These are phyloP conservation scores for Rubia balearica DNA, from an alignment of 305 asterid species.

Conservation along the genomic window DNA sequence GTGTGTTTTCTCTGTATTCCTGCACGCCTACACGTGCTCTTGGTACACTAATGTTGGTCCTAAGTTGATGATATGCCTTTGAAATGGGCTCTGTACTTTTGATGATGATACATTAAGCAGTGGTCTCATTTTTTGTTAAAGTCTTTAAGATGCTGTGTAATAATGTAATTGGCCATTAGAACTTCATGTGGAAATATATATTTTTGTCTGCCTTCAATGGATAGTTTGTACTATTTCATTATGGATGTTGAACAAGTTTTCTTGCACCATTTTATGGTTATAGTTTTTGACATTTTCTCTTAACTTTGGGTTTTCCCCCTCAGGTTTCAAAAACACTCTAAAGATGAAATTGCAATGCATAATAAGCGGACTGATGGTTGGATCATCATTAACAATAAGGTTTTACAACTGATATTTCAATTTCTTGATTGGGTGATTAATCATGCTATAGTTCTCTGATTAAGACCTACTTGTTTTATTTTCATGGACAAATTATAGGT, in stretches of 20 bases:
- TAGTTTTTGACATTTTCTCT: background rate
- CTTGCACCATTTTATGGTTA: background rate
- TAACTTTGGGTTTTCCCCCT: background rate
- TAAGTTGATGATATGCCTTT: background rate
- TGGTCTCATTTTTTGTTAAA: background rate
- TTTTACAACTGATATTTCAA: constrained; percentile 15
- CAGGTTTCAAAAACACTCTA: constrained; percentile 39
- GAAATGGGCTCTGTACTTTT: background rate
- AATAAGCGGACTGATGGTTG: constrained; percentile 85
- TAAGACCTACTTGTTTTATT: background rate
- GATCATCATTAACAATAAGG: constrained; percentile 93
- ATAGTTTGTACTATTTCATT: background rate
- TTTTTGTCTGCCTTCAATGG: background rate
- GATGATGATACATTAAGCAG: background rate
- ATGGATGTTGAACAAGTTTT: background rate
- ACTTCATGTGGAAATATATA: background rate
- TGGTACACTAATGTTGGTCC: background rate
- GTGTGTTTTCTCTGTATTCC: too few relatives aligned
- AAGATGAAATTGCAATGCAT: constrained; percentile 63
- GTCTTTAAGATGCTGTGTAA: background rate
- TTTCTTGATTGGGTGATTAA: background rate
- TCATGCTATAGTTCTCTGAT: background rate
- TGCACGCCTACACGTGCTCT: too few relatives aligned
- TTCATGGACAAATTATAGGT: constrained; percentile 37
- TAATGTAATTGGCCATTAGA: background rate